Evolutionary conservation across 208 protist genomes (phyloP).

Genomic region (Blechomonas ayalai): DNA sequence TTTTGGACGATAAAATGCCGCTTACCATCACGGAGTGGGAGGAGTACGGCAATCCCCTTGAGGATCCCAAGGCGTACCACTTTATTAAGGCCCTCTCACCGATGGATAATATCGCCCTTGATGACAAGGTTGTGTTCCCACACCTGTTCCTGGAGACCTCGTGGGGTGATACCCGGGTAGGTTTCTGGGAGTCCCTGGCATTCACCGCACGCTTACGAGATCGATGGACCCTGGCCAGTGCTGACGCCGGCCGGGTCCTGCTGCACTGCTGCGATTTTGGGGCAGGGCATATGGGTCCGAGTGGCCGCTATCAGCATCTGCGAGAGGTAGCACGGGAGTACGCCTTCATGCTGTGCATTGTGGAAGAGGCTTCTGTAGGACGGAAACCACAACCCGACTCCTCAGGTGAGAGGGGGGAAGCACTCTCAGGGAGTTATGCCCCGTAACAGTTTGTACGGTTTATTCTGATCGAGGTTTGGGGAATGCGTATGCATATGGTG

Average conservation of each 20-base stretch:
- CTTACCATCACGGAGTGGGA: conserved; percentile 76
- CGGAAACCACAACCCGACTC: too few relatives aligned
- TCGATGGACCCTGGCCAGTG: neutral
- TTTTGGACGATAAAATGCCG: conserved; percentile 60
- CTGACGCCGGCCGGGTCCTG: conserved; percentile 3
- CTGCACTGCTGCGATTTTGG: conserved; percentile 52
- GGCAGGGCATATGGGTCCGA: conserved; percentile 48
- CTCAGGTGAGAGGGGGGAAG: too few relatives aligned
- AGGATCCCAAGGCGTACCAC: conserved; percentile 45
- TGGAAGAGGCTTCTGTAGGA: too few relatives aligned
- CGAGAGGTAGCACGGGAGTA: conserved; percentile 61
- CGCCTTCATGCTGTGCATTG: conserved; percentile 18
- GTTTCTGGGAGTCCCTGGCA: conserved; percentile 60
- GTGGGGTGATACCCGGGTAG: conserved; percentile 55
- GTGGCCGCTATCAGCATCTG: conserved; percentile 48
- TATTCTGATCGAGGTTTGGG: too few relatives aligned
- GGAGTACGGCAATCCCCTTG: conserved; percentile 87
- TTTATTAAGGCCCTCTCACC: conserved; percentile 63
- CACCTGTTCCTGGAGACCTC: conserved; percentile 59
- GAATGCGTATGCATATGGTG: too few relatives aligned
- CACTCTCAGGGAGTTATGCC: too few relatives aligned
- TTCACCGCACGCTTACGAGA: conserved; percentile 33
- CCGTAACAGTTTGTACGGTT: too few relatives aligned
- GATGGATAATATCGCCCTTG: conserved; percentile 46
- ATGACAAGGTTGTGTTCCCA: conserved; percentile 6